Base-by-base conservation (phyloP, 352 stramenopile genomes). In the Phytophthora cactorum region DNA sequence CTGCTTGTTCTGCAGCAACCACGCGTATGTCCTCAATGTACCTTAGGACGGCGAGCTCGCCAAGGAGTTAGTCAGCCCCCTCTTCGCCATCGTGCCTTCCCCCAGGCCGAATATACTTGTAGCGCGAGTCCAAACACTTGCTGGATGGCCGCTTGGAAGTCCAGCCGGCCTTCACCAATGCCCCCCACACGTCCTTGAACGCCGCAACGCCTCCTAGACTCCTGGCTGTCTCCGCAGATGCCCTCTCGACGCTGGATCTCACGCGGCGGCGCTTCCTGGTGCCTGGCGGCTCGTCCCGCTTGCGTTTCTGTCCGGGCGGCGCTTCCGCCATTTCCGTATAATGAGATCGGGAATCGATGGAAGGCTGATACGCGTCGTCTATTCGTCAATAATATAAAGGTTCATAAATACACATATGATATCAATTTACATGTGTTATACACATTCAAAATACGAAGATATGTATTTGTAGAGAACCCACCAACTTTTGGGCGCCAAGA, bases 101-200 rank as follows among this genome's bases (percentile, higher is more conserved):
- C 9, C 36, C 52, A 39, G 52, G 52, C 34, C 52, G 52, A 50
- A 59, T 49, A 25, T 50, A 49, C 5, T 38, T 50, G 4, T 39
- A 59, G 25, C 45, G 27, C 10, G 10, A 22, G 22, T 52, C 45
- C 9, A 52, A 27, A 15, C 4, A 17, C 25, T 59, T 50, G 36
- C 34, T 39, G 22, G 38, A 39, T 1, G 52, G 52, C 12, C 5
- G 3, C 25, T 59, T 59, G 25, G 45, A 59, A 7, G 52, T 59
- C 36, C 36, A 59, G 10, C 52, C 38, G n/a, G 51, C 53, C 52
- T 61, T 61, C 53, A 3, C 14, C n/a, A 61, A 31, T 14, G 53
- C 53, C 2, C 39, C 53, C 41, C 39, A 61, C 53, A 25, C 10
- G 3, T 14, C 14, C n/a, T 61, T 61, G 41, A 61, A 61, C 53